Evolutionary conservation across 192 early-diverging fungal genomes (phyloP).

Genomic region (Rhizoclosmatium globosum): DNA sequence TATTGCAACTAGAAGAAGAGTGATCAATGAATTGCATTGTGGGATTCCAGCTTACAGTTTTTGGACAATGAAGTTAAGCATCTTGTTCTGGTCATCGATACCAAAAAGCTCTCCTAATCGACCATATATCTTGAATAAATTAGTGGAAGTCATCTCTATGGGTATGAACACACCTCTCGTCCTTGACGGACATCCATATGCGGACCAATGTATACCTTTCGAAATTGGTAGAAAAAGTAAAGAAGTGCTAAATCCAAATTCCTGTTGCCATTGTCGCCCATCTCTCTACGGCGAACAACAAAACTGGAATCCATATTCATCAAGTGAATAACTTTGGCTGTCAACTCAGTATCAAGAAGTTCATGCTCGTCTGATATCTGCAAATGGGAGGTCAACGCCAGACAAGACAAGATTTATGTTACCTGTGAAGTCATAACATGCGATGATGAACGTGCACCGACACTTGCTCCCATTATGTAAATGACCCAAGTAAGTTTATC

Average conservation of each 20-base stretch:
- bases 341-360: conserved; percentile 67
- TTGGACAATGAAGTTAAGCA: conserved; percentile 71
- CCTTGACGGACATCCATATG: conserved; percentile 22
- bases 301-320: conserved; percentile 74
- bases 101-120: conserved; percentile 72
- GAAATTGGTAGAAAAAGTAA: conserved; percentile 81
- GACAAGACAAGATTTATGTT: not conserved
- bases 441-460: conserved; percentile 67
- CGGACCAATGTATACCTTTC: conserved; percentile 79
- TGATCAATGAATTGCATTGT: not conserved
- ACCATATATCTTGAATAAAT: conserved; percentile 74
- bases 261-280: conserved; percentile 51
- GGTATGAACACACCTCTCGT: conserved; percentile 66
- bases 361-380: conserved; percentile 83
- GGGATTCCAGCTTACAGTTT: conserved; percentile 60
- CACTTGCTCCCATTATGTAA: conserved; percentile 73
- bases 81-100: conserved; percentile 61
- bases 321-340: conserved; percentile 48
- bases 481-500: conserved; percentile 82
- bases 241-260: conserved; percentile 81
- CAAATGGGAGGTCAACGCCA: conserved; percentile 60
- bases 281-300: conserved; percentile 40
- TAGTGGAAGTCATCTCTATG: conserved; percentile 74
- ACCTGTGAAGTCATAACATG: not conserved
- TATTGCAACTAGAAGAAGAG: conserved; percentile 40